A percentile compares a stretch with the other conserved stretches of the same genome.
These are phyloP conservation scores for Chalciporus sp. DNA, from an alignment of 1,284 basidiomycete species.

Conservation along the genomic window DNA sequence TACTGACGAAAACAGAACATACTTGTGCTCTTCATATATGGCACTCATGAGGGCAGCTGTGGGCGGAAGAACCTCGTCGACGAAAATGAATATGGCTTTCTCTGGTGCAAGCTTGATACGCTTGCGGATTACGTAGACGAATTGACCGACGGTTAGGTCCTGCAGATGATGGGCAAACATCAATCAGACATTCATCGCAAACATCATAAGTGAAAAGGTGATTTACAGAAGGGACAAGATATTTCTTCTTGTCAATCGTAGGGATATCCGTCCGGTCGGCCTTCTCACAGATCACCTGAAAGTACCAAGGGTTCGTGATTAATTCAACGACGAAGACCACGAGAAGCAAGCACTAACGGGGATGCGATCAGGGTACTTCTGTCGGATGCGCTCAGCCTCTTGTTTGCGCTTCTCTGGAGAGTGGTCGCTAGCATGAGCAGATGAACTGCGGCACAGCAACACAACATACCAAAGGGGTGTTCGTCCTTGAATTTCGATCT, in stretches of 20 bases:
- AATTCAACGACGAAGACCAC: slow-evolving; percentile 11
- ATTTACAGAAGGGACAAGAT: slow-evolving; percentile 92
- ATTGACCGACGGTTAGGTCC: slow-evolving; percentile 98
- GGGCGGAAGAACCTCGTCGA: slow-evolving; percentile 97
- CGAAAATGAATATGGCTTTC: slow-evolving; percentile 99
- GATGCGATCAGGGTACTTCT: slow-evolving; percentile 99
- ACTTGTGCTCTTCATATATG: slow-evolving; percentile 99
- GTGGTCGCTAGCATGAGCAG: slow-evolving; percentile 20
- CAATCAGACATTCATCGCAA: slow-evolving; percentile 22
- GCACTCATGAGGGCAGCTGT: slow-evolving; percentile 98
- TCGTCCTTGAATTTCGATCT: slow-evolving; percentile 99
- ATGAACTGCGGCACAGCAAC: slow-evolving; percentile 31
- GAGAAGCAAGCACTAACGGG: slow-evolving; percentile 64
- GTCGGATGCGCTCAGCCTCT: slow-evolving; percentile 94
- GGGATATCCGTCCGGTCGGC: slow-evolving; percentile 98
- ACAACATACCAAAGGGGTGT: slow-evolving; percentile 86
- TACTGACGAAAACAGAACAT: slow-evolving; percentile 37
- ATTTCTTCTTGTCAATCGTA: slow-evolving; percentile 99
- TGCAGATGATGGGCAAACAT: slow-evolving; percentile 36
- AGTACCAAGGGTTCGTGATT: slow-evolving; percentile 20
- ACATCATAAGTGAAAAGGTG: slow-evolving; percentile 4
- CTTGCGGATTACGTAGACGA: slow-evolving; percentile 99
- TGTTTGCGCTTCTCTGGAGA: slow-evolving; percentile 95
- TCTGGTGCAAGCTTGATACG: slow-evolving; percentile 99
- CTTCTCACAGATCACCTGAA: slow-evolving; percentile 99